A percentile compares a stretch with the other conserved stretches of the same genome.
phyloP scores from a whole-genome alignment of 2,329 filamentous ascomycete species.

The Penicillium sp. region DNA sequence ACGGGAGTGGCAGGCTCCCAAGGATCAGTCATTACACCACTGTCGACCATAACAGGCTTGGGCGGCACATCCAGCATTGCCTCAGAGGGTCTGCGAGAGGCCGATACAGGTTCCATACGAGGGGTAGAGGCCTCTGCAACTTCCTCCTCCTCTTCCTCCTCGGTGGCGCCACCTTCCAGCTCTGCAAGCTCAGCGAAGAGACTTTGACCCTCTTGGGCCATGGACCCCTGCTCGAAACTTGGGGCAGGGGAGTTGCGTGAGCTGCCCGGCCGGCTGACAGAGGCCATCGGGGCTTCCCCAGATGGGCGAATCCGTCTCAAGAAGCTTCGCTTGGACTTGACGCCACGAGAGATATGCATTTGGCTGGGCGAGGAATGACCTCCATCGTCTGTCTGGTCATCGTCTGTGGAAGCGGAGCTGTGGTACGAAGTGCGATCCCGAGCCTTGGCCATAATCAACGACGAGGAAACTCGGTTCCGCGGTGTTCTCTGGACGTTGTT shows the following conservation, averaged over 20 bases:
- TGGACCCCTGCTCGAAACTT: slow-evolving; percentile 46
- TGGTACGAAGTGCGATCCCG: slow-evolving; percentile 65
- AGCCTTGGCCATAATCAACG: slow-evolving; percentile 42
- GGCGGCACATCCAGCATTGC: slow-evolving; percentile 19
- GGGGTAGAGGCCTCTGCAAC: slow-evolving; percentile 39
- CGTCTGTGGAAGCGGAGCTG: slow-evolving; percentile 81
- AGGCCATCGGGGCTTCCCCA: slow-evolving; percentile 43
- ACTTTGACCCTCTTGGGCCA: slow-evolving; percentile 62
- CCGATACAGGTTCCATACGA: slow-evolving; percentile 26
- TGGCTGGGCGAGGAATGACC: slow-evolving; percentile 62
- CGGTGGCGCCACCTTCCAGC: slow-evolving; percentile 61
- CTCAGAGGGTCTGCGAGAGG: slow-evolving; percentile 33
- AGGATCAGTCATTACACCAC: slow-evolving; percentile 59
- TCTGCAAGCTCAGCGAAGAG: slow-evolving; percentile 87
- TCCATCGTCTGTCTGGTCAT: slow-evolving; percentile 60
- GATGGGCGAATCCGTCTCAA: slow-evolving; percentile 53
- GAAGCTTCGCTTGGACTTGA: slow-evolving; percentile 63
- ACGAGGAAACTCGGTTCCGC: slow-evolving; percentile 37
- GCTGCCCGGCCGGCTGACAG: slow-evolving; percentile 35
- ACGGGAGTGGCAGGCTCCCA: slow-evolving; percentile 41
- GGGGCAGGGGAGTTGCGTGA: slow-evolving; percentile 50
- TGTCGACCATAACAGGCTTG: slow-evolving; percentile 52
- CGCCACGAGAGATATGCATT: slow-evolving; percentile 62
- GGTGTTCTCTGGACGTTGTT: slow-evolving; percentile 40
- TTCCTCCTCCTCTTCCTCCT: slow-evolving; percentile 63